Conservation (phyloP, 495 filamentous ascomycete species). For the Penicillium mononematosum region DNA sequence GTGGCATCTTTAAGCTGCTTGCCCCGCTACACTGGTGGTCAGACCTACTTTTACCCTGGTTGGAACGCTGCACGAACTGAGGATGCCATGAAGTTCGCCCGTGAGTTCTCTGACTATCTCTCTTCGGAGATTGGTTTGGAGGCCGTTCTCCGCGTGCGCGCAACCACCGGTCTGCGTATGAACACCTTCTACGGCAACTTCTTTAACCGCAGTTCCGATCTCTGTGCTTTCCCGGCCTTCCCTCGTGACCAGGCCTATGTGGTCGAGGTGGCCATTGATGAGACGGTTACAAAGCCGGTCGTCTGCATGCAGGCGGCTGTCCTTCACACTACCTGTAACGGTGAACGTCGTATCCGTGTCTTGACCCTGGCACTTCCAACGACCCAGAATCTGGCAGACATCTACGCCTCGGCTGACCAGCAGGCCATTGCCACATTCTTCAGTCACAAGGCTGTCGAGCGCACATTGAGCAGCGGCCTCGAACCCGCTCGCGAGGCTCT, state of each 20-base stretch:
- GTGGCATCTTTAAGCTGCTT: conserved; percentile 94
- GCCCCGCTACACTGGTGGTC: conserved; percentile 92
- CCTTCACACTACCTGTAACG: conserved; percentile 96
- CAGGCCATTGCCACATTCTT: conserved; percentile 90
- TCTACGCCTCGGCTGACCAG: conserved; percentile 95
- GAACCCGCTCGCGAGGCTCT: conserved; percentile 88
- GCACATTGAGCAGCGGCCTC: conserved; percentile 77
- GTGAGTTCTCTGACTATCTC: conserved; percentile 93
- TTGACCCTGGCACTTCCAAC: conserved; percentile 92
- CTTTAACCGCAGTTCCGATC: conserved; percentile 95
- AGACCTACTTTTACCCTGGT: conserved; percentile 97
- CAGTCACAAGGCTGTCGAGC: conserved; percentile 96
- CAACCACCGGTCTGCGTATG: conserved; percentile 94
- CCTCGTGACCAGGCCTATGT: conserved; percentile 96
- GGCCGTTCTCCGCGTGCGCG: conserved; percentile 91
- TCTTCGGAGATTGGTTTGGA: conserved; percentile 95
- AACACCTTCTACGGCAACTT: conserved; percentile 99
- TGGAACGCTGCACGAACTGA: conserved; percentile 93
- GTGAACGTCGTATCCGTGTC: conserved; percentile 90
- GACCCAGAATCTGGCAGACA: conserved; percentile 81
- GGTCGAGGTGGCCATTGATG: conserved; percentile 98
- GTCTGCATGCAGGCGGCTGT: conserved; percentile 96
- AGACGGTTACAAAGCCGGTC: conserved; percentile 87
- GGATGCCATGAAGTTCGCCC: conserved; percentile 95
- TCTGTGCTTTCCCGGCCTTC: conserved; percentile 97